Base-by-base conservation (phyloP, 169 alveolate species). In the Neospora caninum region DNA sequence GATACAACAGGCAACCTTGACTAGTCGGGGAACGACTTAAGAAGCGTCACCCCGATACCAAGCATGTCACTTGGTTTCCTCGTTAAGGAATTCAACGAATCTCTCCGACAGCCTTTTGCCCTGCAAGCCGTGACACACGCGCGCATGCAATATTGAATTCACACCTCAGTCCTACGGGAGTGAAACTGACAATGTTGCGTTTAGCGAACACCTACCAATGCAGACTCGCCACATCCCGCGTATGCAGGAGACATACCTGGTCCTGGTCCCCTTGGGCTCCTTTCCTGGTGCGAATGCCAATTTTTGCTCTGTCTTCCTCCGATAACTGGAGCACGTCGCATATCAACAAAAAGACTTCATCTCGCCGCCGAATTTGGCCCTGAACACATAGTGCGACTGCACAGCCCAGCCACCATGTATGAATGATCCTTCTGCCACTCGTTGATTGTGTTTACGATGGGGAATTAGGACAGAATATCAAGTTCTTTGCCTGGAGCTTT, bases 351-450 rank as follows among this genome's bases (percentile, higher is more conserved):
- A 91, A 91, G 0, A 91, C 82, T 53, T 91, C 94, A 41, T 91
- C 94, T 31, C 94, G 94, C 13, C 94, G 88, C 54, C 58, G 80
- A 16, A 70, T 49, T n/a, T 91, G 82, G 80, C 94, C 94, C 94
- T 91, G 89, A 70, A 7, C 39, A 38, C 7, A 78, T n/a, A 78
- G 49, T 25, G 10, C 0, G 13, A n/a, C 39, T 16, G 9, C 86
- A 78, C 49, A 78, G 86, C 86, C 86, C 22, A 78, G 31, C 13
- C 39, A n/a, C n/a, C 58, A 4, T 49, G 4, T 13, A 49, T 13
- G 27, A 64, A 27, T 64, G 73, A 64, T 18, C 18, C n/a, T n/a
- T n/a, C n/a, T n/a, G n/a, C n/a, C n/a, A n/a, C n/a, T n/a, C n/a
- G n/a, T n/a, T n/a, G n/a, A n/a, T n/a, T n/a, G n/a, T n/a, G n/a